Evolutionary conservation across 345 rosid species (phyloP), one percentile per base, ranked within the genome.

Genomic region (Arabidopsis arenosa): DNA sequence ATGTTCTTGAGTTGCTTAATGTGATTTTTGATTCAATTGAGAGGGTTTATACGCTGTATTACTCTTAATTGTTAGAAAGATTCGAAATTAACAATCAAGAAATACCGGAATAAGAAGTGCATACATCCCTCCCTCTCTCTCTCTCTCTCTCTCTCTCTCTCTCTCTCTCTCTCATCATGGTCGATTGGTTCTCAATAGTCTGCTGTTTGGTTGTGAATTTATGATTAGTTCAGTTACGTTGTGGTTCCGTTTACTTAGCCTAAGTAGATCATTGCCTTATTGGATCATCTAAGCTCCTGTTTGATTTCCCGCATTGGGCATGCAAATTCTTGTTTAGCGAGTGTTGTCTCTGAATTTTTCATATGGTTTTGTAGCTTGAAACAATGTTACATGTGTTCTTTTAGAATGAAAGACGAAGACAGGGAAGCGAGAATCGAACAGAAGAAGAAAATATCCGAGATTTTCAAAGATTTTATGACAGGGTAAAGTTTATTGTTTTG

Each of bases 391-490:
- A 41, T 52, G 13, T 76, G 18, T 68, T 15, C 45, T 23, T 68
- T 14, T 35, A 67, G 75, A 48, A 78, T 80, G 76, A 71, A 33
- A 64, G 43, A 44, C n/a, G 49, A 73, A 55, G 79, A 76, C 41
- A 74, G 43, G 62, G 82, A 78, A 49, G 23, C 66, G 5, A 74
- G 57, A 72, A 56, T 37, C 39, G 80, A 80, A 75, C n/a, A 52
- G 75, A 79, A 82, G 49, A 48, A 75, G 66, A 81, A 54, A 64
- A 37, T 70, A 39, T 74, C n/a, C 14, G 76, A 76, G 36, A 80
- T 83, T 60, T 81, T 83, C 40, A 85, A 81, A 80, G 82, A 84
- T 7, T 87, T 90, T 74, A 69, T 85, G 80, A 76, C 86, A 0
- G 74, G 84, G 92, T 90, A 85, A 68, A 13, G 41, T 33, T 15